These are phyloP conservation scores for Murraya koenigii DNA, from an alignment of 345 rosid species.

Conservation along the genomic window DNA sequence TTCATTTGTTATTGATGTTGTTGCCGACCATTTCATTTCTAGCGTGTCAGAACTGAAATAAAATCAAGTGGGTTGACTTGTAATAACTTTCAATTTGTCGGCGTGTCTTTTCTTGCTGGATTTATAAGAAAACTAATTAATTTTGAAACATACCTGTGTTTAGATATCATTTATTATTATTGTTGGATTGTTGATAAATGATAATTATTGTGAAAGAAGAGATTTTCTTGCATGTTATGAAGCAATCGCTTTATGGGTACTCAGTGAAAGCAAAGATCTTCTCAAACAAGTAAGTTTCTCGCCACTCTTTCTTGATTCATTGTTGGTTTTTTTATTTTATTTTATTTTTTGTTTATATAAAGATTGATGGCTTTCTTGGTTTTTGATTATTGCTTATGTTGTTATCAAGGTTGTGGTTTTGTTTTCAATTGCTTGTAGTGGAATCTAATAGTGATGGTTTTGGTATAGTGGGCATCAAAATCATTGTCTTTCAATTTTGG, in stretches of 20 bases:
- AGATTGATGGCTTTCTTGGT: constrained; percentile 13
- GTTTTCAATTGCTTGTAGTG: not conserved
- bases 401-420: constrained; percentile 6
- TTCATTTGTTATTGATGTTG: not conserved
- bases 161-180: not conserved
- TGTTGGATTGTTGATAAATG: not conserved
- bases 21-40: not conserved
- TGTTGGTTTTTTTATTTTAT: not conserved
- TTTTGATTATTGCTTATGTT: constrained; percentile 15
- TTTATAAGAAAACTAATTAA: not conserved
- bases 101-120: constrained; percentile 20
- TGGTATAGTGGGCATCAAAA: constrained; percentile 1
- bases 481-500: constrained; percentile 11
- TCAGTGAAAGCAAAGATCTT: constrained; percentile 4
- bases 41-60: not conserved
- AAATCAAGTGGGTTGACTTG: constrained; percentile 8
- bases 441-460: constrained; percentile 7
- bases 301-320: not conserved
- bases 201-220: not conserved
- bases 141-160: not conserved
- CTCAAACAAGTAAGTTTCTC: constrained; percentile 9
- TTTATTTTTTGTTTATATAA: not conserved
- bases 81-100: not conserved
- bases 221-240: constrained; percentile 2
- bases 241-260: constrained; percentile 4